Base-by-base conservation (phyloP, 768 basidiomycete genomes). In the Suillus ampliporus region DNA sequence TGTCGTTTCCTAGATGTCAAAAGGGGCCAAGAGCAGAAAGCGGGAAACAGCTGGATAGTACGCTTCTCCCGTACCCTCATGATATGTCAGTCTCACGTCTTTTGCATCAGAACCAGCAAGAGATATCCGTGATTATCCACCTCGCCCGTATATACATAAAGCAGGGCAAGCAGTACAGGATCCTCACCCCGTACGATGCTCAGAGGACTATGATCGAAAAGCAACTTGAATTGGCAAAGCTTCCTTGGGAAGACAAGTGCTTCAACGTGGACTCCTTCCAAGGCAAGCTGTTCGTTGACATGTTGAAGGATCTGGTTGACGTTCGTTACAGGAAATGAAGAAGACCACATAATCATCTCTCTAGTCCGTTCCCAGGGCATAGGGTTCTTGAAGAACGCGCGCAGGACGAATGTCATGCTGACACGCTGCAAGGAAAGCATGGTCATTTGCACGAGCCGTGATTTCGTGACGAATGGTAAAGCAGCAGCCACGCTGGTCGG, bases 341-440 rank as follows among this genome's bases (percentile, higher is more conserved):
- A 87, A 59, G 87, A 94, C 53, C 82, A 83, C 48, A 87, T 93
- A 58, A 83, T 93, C 58, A 75, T 93, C 38, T 92, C 90, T 7
- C 67, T 90, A 7, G 90, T 91, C 11, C 81, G 90, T 23, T 80
- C 90, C 1, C 64, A 74, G 5, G 77, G 73, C 17, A 73, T 84
- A 21, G 92, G 93, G 14, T 95, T 95, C 66, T 77, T 94, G 23
- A 75, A 70, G 15, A 87, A 85, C 67, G 60, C 81, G 8, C 81
- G 88, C 13, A 82, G 92, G 6, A 90, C 88, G 52, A 94, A 94
- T 83, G 92, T 94, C 48, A 92, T 94, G 91, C 81, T 94, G 37
- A 90, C 89, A 35, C 84, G 91, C 26, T 92, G 88, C 78, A 89
- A 88, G 71, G 72, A 74, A 53, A 86, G 85, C 40, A 94, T 94